Conservation (phyloP, 2,329 filamentous ascomycete genomes). For the Beauveria brongniartii region DNA sequence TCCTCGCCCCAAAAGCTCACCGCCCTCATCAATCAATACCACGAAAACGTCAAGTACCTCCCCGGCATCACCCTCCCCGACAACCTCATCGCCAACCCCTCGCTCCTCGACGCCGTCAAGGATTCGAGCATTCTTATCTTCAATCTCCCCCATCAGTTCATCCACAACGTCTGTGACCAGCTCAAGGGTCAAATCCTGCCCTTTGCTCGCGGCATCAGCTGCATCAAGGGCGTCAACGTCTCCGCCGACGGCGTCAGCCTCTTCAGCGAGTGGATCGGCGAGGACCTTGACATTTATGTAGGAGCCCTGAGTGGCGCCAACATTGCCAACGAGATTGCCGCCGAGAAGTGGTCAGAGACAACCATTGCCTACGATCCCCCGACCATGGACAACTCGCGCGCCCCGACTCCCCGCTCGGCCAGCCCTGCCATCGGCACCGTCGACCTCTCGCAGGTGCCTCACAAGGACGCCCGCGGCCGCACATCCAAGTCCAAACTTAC, state of each 20-base stretch:
- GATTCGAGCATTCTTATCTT: constrained; percentile 87
- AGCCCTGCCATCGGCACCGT: constrained; percentile 43
- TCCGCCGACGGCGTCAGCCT: constrained; percentile 76
- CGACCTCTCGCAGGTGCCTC: constrained; percentile 41
- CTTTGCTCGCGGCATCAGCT: constrained; percentile 88
- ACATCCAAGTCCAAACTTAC: constrained; percentile 62
- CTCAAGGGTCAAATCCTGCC: constrained; percentile 84
- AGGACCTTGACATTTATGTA: constrained; percentile 89
- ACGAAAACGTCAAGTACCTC: constrained; percentile 98
- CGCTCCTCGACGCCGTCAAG: constrained; percentile 69
- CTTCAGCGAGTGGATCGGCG: constrained; percentile 91
- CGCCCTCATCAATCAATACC: constrained; percentile 76
- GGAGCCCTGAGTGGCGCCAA: constrained; percentile 94
- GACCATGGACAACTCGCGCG: constrained; percentile 68
- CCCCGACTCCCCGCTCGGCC: constrained; percentile 45
- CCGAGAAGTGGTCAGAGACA: constrained; percentile 95
- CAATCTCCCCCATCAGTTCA: constrained; percentile 96
- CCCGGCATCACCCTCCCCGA: constrained; percentile 74
- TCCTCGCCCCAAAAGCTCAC: constrained; percentile 79
- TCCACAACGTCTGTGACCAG: constrained; percentile 74
- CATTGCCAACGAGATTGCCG: constrained; percentile 88
- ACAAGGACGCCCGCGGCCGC: constrained; percentile 62
- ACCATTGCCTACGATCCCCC: constrained; percentile 95
- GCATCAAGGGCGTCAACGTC: constrained; percentile 96
- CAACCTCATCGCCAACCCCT: constrained; percentile 80